phyloP scores from a whole-genome alignment of 176 grass and related monocot genomes.

The bread wheat (Triticum aestivum) region DNA sequence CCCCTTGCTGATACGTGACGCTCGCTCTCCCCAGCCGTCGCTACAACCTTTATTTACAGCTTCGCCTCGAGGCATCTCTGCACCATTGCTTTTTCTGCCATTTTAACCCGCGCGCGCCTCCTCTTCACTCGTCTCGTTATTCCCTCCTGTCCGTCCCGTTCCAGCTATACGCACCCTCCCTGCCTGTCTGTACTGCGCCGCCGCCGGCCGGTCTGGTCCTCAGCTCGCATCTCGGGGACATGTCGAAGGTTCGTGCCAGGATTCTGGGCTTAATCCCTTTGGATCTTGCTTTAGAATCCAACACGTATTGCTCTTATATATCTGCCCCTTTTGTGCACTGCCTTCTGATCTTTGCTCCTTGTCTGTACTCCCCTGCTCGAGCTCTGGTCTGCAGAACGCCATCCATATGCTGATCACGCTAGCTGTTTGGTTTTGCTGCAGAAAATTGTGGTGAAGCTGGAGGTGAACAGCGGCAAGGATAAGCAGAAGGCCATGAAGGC shows the following conservation, averaged over 20 bases:
- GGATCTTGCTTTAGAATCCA: conserved; percentile 40
- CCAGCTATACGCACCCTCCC: background rate
- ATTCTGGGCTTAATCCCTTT: background rate
- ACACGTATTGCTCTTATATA: background rate
- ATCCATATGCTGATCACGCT: background rate
- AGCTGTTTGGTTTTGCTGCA: conserved; percentile 17
- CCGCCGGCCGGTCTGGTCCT: background rate
- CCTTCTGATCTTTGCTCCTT: background rate
- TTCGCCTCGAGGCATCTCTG: background rate
- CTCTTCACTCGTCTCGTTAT: background rate
- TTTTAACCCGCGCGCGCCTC: background rate
- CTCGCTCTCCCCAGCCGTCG: background rate
- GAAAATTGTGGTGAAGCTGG: conserved; percentile 84
- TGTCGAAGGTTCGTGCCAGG: conserved; percentile 44
- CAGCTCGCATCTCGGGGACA: conserved; percentile 15
- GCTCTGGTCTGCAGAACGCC: background rate
- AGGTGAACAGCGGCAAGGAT: conserved; percentile 64
- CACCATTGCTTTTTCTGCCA: conserved; percentile 22
- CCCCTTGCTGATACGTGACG: conserved; percentile 1
- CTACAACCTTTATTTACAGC: conserved; percentile 35
- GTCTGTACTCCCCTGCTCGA: background rate
- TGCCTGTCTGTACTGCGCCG: background rate
- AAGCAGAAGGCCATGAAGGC: conserved; percentile 91
- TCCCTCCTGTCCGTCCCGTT: background rate
- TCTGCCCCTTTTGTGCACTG: background rate